phyloP scores from a whole-genome alignment of 305 asterid species.

The Coffea humblotiana region DNA sequence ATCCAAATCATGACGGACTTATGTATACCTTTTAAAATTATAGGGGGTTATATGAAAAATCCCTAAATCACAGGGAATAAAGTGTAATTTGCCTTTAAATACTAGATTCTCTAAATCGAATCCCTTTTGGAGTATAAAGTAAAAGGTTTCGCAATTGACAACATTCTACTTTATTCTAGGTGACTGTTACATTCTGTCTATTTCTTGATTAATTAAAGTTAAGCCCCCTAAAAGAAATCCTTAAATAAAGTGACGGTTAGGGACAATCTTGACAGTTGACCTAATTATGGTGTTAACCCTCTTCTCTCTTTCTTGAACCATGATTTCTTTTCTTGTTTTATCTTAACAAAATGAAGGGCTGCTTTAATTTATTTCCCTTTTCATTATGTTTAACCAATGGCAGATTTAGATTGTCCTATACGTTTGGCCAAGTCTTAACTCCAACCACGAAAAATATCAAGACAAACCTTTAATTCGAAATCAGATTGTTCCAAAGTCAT shows the following conservation, averaged over 20 bases:
- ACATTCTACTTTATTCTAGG: background rate
- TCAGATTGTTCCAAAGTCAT: background rate
- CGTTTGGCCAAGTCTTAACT: background rate
- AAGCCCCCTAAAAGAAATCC: background rate
- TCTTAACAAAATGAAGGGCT: constrained; percentile 3
- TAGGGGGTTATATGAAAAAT: no score
- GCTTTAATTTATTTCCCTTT: constrained; percentile 1
- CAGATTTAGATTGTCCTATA: background rate
- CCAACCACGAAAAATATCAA: background rate
- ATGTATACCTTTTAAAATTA: no score
- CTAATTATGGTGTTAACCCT: background rate
- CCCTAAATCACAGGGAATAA: no score
- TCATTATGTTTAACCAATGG: background rate
- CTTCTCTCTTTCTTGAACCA: constrained; percentile 8
- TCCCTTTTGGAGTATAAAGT: background rate
- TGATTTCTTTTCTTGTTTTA: constrained; percentile 22
- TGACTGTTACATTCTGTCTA: no score
- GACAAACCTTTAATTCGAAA: background rate
- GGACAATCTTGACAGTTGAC: constrained; percentile 13
- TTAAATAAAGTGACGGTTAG: constrained; percentile 7
- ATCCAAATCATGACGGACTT: no score
- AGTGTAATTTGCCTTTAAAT: background rate
- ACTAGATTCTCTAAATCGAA: constrained; percentile 9
- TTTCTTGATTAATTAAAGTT: background rate
- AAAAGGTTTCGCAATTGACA: background rate